Evolutionary conservation across 192 early-diverging fungal species (phyloP).

Genomic region (Coemansia sp.): DNA sequence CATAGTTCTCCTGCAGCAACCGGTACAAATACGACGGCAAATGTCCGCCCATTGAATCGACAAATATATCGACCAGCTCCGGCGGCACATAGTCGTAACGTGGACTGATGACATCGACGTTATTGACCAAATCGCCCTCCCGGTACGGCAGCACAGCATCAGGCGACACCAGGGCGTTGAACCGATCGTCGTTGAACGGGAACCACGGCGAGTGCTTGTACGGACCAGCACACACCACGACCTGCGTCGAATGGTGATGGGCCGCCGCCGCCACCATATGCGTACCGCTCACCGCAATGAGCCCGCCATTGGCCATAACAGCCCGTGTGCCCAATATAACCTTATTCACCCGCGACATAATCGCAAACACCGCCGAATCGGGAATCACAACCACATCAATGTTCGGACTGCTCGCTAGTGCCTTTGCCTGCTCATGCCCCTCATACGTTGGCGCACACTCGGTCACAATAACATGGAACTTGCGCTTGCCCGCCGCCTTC

Average conservation of each 20-base stretch:
- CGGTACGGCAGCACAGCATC: conserved; percentile 79
- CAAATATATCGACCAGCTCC: conserved; percentile 85
- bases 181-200: conserved; percentile 85
- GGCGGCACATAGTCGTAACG: conserved; percentile 91
- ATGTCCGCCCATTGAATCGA: conserved; percentile 82
- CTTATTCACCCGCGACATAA: conserved; percentile 98
- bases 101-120: conserved; percentile 81
- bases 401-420: conserved; percentile 64
- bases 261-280: conserved; percentile 86
- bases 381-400: conserved; percentile 91
- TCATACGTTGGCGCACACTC: conserved; percentile 87
- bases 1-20: conserved; percentile 65
- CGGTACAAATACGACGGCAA: conserved; percentile 81
- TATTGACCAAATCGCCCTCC: conserved; percentile 75
- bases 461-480: conserved; percentile 93
- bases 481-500: conserved; percentile 77
- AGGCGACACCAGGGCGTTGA: conserved; percentile 75
- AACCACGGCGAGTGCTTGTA: conserved; percentile 87
- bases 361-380: conserved; percentile 92
- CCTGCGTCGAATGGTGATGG: conserved; percentile 88
- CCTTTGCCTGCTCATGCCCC: conserved; percentile 82
- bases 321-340: conserved; percentile 91
- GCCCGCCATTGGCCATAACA: conserved; percentile 90
- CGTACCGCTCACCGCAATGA: conserved; percentile 79
- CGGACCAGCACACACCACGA: conserved; percentile 86